A percentile compares a stretch with the other conserved stretches of the same genome.
Conservation (phyloP, 345 rosid genomes). For the Noccaea caerulescens region DNA sequence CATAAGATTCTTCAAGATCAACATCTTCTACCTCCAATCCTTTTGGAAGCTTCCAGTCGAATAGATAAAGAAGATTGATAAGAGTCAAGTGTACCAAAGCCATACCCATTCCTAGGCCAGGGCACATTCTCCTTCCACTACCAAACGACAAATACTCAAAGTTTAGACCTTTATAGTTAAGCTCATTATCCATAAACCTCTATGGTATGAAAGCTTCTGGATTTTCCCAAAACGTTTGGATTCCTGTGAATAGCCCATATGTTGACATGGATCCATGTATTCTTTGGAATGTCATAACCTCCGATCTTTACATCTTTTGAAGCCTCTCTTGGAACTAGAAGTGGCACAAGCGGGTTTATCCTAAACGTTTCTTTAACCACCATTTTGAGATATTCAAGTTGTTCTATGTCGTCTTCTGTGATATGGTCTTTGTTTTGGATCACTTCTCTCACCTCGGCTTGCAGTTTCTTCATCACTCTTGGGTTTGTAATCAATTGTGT, state of each 20-base stretch:
- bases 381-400: slow-evolving; percentile 35
- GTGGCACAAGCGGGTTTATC: slow-evolving; percentile 29
- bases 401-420: slow-evolving; percentile 36
- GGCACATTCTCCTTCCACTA: slow-evolving; percentile 65
- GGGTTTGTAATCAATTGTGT: slow-evolving; percentile 35
- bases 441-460: slow-evolving; percentile 37
- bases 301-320: slow-evolving; percentile 22
- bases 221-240: slow-evolving; percentile 41
- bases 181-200: slow-evolving; percentile 33
- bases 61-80: slow-evolving; percentile 52
- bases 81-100: slow-evolving; percentile 50
- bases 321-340: slow-evolving; percentile 40
- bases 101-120: slow-evolving; percentile 53
- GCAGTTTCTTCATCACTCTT: slow-evolving; percentile 37
- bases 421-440: slow-evolving; percentile 34
- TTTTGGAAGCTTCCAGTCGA: slow-evolving; percentile 57
- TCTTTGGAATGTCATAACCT: slow-evolving; percentile 32
- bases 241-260: slow-evolving; percentile 31
- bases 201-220: slow-evolving; percentile 35
- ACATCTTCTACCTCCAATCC: slow-evolving; percentile 51
- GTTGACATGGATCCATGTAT: slow-evolving; percentile 42
- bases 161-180: slow-evolving; percentile 58
- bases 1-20: slow-evolving; percentile 56
- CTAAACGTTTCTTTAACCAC: slow-evolving; percentile 40
- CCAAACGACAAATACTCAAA: slow-evolving; percentile 67